These are phyloP conservation scores for Phaeosphaeriaceae sp. DNA, from an alignment of 2,329 filamentous ascomycete species.

Conservation along the genomic window DNA sequence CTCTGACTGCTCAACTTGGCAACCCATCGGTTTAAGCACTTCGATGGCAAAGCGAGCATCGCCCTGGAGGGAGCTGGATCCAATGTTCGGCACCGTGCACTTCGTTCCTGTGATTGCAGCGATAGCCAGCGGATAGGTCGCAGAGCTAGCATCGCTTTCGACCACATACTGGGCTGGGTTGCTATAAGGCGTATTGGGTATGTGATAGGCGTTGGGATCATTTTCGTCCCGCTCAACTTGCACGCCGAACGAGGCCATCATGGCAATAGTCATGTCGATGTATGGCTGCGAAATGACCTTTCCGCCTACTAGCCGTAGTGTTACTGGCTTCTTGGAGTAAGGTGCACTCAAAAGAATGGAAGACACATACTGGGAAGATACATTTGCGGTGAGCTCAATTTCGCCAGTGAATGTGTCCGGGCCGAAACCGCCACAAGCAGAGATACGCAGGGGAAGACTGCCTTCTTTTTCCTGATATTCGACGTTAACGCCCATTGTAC, in stretches of 20 bases:
- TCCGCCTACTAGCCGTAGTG: conserved; percentile 86
- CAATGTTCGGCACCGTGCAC: conserved; percentile 96
- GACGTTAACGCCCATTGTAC: conserved; percentile 83
- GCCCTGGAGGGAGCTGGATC: conserved; percentile 87
- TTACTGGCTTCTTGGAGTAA: conserved; percentile 93
- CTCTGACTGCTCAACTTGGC: conserved; percentile 81
- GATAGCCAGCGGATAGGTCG: conserved; percentile 92
- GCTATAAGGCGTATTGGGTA: conserved; percentile 81
- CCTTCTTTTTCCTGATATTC: conserved; percentile 83
- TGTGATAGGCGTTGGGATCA: conserved; percentile 91
- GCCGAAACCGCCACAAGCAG: conserved; percentile 64
- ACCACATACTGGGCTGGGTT: conserved; percentile 88
- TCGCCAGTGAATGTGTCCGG: conserved; percentile 74
- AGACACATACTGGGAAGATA: conserved; percentile 99
- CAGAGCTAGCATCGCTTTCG: conserved; percentile 97
- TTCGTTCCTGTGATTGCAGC: conserved; percentile 95
- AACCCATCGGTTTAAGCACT: conserved; percentile 91
- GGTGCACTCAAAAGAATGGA: conserved; percentile 96
- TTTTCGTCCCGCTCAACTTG: conserved; percentile 75
- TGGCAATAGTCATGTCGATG: conserved; percentile 97
- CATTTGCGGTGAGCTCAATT: conserved; percentile 90
- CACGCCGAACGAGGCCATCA: conserved; percentile 95
- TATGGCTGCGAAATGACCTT: conserved; percentile 97
- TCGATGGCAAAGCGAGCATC: conserved; percentile 94
- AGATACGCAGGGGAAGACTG: conserved; percentile 82